Conservation (phyloP, 768 basidiomycete species). For the Tephrocybe sp. region DNA sequence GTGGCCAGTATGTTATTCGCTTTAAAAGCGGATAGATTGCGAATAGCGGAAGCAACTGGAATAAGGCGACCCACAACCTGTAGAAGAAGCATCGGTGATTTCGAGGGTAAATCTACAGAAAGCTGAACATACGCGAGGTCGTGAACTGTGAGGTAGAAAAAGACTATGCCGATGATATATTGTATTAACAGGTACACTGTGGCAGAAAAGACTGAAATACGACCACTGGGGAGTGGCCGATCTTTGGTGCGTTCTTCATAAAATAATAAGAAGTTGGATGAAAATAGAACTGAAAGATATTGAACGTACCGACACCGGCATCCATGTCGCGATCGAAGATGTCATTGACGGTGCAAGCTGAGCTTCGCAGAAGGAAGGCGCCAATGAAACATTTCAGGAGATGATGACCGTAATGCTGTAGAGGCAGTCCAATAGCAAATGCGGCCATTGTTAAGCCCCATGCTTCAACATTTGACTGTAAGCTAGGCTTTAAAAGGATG, state of each 20-base stretch:
- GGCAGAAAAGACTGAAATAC: conserved; percentile 41
- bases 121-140: conserved; percentile 15
- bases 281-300: not conserved
- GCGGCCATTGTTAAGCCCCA: conserved; percentile 55
- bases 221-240: conserved; percentile 48
- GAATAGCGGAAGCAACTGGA: conserved; percentile 44
- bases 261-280: not conserved
- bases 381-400: conserved; percentile 33
- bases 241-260: conserved; percentile 42
- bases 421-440: conserved; percentile 28
- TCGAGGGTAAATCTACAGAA: not conserved
- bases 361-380: conserved; percentile 42
- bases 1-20: conserved; percentile 57
- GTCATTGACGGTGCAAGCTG: conserved; percentile 56
- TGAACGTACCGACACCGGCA: conserved; percentile 44
- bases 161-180: conserved; percentile 35
- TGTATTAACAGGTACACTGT: conserved; percentile 37
- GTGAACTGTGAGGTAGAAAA: conserved; percentile 28
- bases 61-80: conserved; percentile 40
- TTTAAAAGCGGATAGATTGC: conserved; percentile 54
- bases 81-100: not conserved
- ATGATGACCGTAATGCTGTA: conserved; percentile 25
- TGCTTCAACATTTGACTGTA: conserved; percentile 21
- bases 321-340: conserved; percentile 53
- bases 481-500: not conserved